Base-by-base conservation (phyloP, 768 basidiomycete species). In the Tulasnella sp. region DNA sequence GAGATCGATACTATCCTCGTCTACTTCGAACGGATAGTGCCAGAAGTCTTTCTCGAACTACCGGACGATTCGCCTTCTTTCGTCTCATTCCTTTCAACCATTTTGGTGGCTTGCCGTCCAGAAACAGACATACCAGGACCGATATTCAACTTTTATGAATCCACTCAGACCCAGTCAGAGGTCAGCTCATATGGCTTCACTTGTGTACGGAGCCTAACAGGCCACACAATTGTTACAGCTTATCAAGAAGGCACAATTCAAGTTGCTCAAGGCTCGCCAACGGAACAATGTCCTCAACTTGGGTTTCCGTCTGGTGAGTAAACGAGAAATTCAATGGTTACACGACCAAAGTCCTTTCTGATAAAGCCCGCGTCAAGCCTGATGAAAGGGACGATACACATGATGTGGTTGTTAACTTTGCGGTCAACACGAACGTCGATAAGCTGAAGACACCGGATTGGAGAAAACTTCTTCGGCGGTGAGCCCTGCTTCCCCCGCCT, bases 341-440 rank as follows among this genome's bases (percentile, higher is more conserved):
- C 34, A 38, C 34, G 34, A 38, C 5, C 5, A 38, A 38, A 15
- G 15, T 5, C 34, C 34, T 38, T 15, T 15, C 15, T 15, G 7
- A 5, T 38, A 15, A 38, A 38, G 15, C 31, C 7, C 54, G 1
- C 15, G 19, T 2, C 11, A 34, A 17, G 12, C 22, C 42, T 2
- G 48, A 54, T 49, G 46, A 59, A 25, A 49, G 57, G 38, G 57
- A 59, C 45, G 73, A 72, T 66, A 68, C 29, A 70, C 70, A 70
- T 5, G 72, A 76, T 61, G 63, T 69, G 31, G 73, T 86, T 50
- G 73, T 72, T 15, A 87, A 83, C 65, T 73, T 73, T 58, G 82
- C 81, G 63, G 73, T 86, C 15, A 92, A 92, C 67, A 89, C 89
- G 0, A 76, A 81, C n/a, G 71, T 87, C 30, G 83, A 82, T 11